These are phyloP conservation scores for Zymoseptoria crescenta DNA, from an alignment of 2,329 filamentous ascomycete species.

Conservation along the genomic window DNA sequence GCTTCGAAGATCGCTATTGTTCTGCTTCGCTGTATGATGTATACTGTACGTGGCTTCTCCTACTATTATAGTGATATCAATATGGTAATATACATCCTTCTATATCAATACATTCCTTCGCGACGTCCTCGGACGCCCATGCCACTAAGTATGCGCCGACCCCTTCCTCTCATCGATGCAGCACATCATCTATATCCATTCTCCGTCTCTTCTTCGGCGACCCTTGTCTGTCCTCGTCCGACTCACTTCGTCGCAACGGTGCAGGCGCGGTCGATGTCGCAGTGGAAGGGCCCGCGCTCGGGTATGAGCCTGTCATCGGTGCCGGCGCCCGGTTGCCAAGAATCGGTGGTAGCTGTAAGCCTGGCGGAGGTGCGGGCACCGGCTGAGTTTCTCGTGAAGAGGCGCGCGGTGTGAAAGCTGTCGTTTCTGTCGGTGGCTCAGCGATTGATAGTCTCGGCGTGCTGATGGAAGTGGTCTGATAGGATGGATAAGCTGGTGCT, in stretches of 20 bases:
- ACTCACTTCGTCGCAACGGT: constrained; percentile 1
- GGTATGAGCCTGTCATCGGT: not conserved
- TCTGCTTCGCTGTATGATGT: not conserved
- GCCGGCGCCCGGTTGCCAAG: constrained; percentile 6
- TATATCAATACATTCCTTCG: not conserved
- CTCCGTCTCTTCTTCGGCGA: constrained; percentile 23
- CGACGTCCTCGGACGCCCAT: not conserved
- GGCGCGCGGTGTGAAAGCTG: constrained; percentile 17
- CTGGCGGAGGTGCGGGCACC: constrained; percentile 3
- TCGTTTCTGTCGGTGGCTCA: constrained; percentile 20
- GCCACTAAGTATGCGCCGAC: not conserved
- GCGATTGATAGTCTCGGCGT: constrained; percentile 14
- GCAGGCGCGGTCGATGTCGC: not conserved
- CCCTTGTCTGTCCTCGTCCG: constrained; percentile 7
- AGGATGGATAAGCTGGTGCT: constrained; percentile 1
- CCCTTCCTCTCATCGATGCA: constrained; percentile 18
- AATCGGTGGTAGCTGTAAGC: constrained; percentile 23
- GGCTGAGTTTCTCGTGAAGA: constrained; percentile 9
- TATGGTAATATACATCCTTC: not conserved
- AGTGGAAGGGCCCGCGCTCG: not conserved
- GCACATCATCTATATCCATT: constrained; percentile 28
- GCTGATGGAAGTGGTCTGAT: constrained; percentile 2
- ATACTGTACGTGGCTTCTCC: not conserved
- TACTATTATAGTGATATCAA: not conserved
- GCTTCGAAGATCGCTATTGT: not conserved